These are phyloP conservation scores for Rauvolfia tetraphylla DNA, from an alignment of 257 asterid genomes.

Conservation along the genomic window DNA sequence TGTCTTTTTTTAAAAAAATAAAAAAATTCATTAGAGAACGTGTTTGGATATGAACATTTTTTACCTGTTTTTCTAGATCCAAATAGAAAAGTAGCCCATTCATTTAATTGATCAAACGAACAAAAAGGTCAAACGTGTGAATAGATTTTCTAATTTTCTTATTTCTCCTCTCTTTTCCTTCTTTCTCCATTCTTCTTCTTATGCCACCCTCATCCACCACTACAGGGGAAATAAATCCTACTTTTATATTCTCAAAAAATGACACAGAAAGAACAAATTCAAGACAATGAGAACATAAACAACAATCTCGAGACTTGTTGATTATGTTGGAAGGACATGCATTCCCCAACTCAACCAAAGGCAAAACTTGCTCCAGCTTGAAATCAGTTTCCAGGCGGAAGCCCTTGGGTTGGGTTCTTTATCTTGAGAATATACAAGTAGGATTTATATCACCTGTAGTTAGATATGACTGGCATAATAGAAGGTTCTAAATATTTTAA, in stretches of 20 bases:
- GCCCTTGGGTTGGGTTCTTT: neutral
- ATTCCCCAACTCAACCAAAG: too few species aligned
- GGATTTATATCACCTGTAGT: neutral
- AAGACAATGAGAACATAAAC: too few species aligned
- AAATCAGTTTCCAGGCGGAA: neutral
- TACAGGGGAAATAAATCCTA: too few species aligned
- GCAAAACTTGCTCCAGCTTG: too few species aligned
- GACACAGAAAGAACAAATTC: too few species aligned
- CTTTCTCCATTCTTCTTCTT: neutral
- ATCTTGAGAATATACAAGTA: neutral
- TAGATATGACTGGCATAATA: neutral
- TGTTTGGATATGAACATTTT: neutral
- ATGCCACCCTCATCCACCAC: neutral
- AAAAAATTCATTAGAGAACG: neutral
- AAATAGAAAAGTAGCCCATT: neutral
- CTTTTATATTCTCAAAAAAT: too few species aligned
- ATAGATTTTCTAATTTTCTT: neutral
- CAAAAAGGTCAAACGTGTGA: neutral
- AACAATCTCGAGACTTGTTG: too few species aligned
- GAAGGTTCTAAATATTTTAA: neutral
- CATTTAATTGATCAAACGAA: neutral
- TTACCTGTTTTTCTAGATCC: neutral
- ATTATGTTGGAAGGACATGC: too few species aligned
- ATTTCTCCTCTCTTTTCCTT: neutral
- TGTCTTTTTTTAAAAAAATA: neutral